Evolutionary conservation across 306 rosid species (phyloP).

Genomic region (Malus fusca): DNA sequence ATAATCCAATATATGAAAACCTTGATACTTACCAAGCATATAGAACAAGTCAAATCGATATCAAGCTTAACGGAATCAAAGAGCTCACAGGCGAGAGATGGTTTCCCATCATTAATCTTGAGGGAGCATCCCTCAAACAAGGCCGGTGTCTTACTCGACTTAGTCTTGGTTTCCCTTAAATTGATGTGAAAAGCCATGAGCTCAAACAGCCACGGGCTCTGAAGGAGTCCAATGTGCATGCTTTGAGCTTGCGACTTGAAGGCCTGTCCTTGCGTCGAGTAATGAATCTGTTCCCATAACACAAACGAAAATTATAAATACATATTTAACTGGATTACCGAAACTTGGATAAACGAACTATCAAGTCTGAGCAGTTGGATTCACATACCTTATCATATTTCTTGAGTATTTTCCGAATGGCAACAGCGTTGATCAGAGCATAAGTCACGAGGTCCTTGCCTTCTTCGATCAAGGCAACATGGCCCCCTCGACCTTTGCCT

Average conservation of each 20-base stretch:
- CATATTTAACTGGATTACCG: background rate
- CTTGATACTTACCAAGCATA: conserved; percentile 73
- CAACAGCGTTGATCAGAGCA: conserved; percentile 76
- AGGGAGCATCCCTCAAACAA: conserved; percentile 72
- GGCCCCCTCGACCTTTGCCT: conserved; percentile 44
- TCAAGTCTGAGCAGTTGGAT: background rate
- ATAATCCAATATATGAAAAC: background rate
- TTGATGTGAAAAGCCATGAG: conserved; percentile 93
- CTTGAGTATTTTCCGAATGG: conserved; percentile 77
- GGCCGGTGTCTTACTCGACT: conserved; percentile 28
- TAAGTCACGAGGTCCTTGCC: conserved; percentile 85
- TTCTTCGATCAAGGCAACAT: conserved; percentile 50
- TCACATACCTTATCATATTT: conserved; percentile 80
- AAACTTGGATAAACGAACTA: background rate
- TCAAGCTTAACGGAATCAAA: conserved; percentile 76
- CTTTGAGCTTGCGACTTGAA: conserved; percentile 79
- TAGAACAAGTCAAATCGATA: conserved; percentile 77
- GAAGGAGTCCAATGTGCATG: conserved; percentile 82
- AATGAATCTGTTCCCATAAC: conserved; percentile 56
- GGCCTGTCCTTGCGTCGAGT: conserved; percentile 86
- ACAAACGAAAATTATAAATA: background rate
- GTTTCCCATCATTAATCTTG: conserved; percentile 57
- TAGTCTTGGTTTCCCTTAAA: conserved; percentile 51
- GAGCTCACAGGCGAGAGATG: conserved; percentile 77
- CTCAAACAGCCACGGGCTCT: conserved; percentile 93